A percentile compares a stretch with the other conserved stretches of the same genome.
These are phyloP conservation scores for Kandelia obovata DNA, from an alignment of 345 rosid genomes.

Conservation along the genomic window DNA sequence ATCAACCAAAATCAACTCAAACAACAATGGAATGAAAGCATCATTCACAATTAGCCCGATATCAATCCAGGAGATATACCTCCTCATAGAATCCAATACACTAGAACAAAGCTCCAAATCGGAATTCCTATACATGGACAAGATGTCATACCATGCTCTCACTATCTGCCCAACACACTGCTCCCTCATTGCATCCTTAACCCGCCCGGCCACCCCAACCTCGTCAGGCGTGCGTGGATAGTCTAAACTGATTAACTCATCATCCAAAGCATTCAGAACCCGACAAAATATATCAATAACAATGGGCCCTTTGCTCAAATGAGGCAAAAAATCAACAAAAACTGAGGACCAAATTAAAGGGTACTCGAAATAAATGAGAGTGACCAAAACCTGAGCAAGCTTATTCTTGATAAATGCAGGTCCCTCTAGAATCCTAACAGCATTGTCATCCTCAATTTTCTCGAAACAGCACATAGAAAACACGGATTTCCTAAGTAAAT, in stretches of 20 bases:
- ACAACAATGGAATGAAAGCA: constrained; percentile 63
- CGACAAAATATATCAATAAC: constrained; percentile 95
- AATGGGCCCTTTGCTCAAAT: constrained; percentile 53
- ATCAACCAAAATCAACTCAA: constrained; percentile 68
- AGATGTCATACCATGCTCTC: constrained; percentile 76
- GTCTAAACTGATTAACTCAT: constrained; percentile 88
- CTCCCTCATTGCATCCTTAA: constrained; percentile 95
- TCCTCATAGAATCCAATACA: constrained; percentile 74
- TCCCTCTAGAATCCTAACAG: constrained; percentile 51
- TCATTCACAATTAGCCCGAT: constrained; percentile 77
- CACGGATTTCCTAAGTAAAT: constrained; percentile 50
- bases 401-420: constrained; percentile 84
- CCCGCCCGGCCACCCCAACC: constrained; percentile 56
- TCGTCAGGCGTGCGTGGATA: constrained; percentile 68
- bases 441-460: constrained; percentile 41
- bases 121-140: constrained; percentile 53
- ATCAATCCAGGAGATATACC: constrained; percentile 93
- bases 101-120: constrained; percentile 63
- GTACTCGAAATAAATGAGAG: constrained; percentile 87
- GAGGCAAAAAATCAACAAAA: constrained; percentile 66
- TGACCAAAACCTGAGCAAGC: constrained; percentile 88
- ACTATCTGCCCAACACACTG: constrained; percentile 91
- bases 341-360: constrained; percentile 76
- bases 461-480: constrained; percentile 72
- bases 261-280: constrained; percentile 81